phyloP scores from a whole-genome alignment of 1,284 basidiomycete genomes.

The Tremellales sp. region DNA sequence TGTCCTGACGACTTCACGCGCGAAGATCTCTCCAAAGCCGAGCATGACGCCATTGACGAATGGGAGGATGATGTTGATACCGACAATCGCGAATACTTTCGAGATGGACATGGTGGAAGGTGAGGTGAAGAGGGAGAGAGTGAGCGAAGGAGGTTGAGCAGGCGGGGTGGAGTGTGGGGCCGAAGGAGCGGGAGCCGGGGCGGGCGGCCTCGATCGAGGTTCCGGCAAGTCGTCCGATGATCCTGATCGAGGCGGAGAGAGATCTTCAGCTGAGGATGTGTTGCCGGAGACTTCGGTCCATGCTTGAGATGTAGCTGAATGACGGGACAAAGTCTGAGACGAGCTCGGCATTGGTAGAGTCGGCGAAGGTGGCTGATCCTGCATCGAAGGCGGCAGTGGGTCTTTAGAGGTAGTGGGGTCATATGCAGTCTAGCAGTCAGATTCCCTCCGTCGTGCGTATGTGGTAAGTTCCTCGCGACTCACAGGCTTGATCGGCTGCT shows the following conservation, averaged over 20 bases:
- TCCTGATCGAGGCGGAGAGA: constrained; percentile 21
- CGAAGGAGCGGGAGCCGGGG: neutral
- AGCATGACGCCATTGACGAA: constrained; percentile 98
- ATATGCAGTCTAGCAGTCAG: constrained; percentile 19
- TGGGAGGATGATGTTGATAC: constrained; percentile 87
- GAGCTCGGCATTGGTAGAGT: constrained; percentile 17
- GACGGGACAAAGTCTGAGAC: constrained; percentile 29
- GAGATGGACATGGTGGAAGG: constrained; percentile 71
- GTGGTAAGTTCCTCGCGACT: constrained; percentile 8
- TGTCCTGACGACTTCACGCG: constrained; percentile 72
- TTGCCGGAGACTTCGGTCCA: constrained; percentile 41
- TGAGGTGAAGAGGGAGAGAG: constrained; percentile 74
- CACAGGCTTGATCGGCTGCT: constrained; percentile 14
- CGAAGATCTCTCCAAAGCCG: constrained; percentile 96
- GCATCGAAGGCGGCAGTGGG: constrained; percentile 30
- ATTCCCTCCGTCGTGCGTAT: too few species aligned
- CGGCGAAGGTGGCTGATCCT: constrained; percentile 14
- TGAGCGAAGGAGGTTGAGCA: constrained; percentile 53
- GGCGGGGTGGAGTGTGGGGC: constrained; percentile 12
- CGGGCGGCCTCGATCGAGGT: neutral
- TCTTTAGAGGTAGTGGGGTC: constrained; percentile 35
- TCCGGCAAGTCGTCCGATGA: constrained; percentile 6
- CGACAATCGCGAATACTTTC: constrained; percentile 73
- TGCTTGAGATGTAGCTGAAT: constrained; percentile 31
- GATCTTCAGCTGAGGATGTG: constrained; percentile 25